These are phyloP conservation scores for Penstemon barbatus DNA, from an alignment of 257 asterid species.

Conservation along the genomic window DNA sequence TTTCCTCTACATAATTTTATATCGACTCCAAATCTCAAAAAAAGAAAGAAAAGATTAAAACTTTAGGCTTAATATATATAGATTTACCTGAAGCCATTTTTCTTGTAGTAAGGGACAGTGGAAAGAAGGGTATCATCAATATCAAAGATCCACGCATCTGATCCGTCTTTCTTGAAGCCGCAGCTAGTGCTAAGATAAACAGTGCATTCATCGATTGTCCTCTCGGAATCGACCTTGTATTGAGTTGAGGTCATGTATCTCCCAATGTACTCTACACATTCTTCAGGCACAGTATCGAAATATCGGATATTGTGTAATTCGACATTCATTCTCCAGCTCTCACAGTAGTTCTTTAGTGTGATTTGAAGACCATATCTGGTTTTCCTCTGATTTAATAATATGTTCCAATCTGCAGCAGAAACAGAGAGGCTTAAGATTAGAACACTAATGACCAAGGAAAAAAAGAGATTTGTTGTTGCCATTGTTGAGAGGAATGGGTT, in stretches of 20 bases:
- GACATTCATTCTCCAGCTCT: constrained; percentile 79
- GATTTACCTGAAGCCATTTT: constrained; percentile 64
- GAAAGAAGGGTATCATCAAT: constrained; percentile 79
- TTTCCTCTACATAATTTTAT: constrained; percentile 41
- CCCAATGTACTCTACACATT: constrained; percentile 54
- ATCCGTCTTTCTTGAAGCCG: constrained; percentile 54
- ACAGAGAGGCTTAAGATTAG: constrained; percentile 35
- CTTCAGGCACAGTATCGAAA: constrained; percentile 64
- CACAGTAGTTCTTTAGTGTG: constrained; percentile 70
- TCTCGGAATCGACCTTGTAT: constrained; percentile 63
- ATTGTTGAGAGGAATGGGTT: constrained; percentile 20
- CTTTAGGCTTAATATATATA: not conserved
- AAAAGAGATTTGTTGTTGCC: constrained; percentile 35
- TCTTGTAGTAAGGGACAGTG: constrained; percentile 70
- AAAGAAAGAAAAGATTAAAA: too few relatives aligned
- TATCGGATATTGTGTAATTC: constrained; percentile 63
- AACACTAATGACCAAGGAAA: constrained; percentile 31
- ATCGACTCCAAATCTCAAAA: not conserved
- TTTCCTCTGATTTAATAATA: constrained; percentile 50
- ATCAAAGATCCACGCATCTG: constrained; percentile 73
- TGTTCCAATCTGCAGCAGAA: constrained; percentile 64
- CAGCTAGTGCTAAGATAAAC: constrained; percentile 51
- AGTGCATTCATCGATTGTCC: constrained; percentile 52
- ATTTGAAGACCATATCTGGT: constrained; percentile 40
- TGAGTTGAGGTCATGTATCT: constrained; percentile 80